Evolutionary conservation across 2,329 filamentous ascomycete species (phyloP).

Genomic region (Cyclaneusma minus): DNA sequence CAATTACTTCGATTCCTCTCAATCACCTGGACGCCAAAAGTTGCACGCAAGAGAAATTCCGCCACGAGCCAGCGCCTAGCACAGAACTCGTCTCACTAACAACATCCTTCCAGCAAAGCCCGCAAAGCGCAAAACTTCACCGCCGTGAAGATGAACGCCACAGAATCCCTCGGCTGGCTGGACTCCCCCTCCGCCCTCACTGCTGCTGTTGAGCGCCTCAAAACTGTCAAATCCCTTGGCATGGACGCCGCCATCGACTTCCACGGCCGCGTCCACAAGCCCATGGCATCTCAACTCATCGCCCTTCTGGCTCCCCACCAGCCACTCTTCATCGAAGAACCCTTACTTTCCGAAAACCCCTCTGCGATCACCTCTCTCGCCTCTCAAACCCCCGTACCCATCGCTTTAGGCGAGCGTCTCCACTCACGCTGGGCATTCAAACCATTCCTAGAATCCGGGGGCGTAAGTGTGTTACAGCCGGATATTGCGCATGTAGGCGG

Average conservation of each 20-base stretch:
- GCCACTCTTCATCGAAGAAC: constrained; percentile 66
- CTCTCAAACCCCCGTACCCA: constrained; percentile 41
- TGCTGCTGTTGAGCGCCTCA: constrained; percentile 48
- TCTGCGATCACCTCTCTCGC: constrained; percentile 39
- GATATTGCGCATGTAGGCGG: constrained; percentile 60
- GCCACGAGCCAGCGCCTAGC: too few species aligned
- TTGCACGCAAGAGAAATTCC: constrained; percentile 1
- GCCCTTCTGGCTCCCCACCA: constrained; percentile 48
- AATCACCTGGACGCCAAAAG: neutral
- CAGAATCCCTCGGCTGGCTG: constrained; percentile 60
- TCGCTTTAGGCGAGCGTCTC: constrained; percentile 57
- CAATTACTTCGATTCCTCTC: too few species aligned
- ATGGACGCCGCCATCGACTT: constrained; percentile 65
- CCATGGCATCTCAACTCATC: constrained; percentile 69
- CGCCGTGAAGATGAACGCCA: constrained; percentile 66
- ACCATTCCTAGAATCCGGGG: constrained; percentile 51
- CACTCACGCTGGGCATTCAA: constrained; percentile 62
- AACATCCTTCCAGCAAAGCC: constrained; percentile 29
- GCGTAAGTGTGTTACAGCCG: constrained; percentile 58
- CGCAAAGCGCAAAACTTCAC: constrained; percentile 47
- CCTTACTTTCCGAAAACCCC: constrained; percentile 50
- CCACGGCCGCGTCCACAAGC: constrained; percentile 61
- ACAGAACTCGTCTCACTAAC: too few species aligned
- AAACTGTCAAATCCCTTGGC: constrained; percentile 51
- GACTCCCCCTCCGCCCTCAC: constrained; percentile 53